Base-by-base conservation (phyloP, 805 yeast genomes). In the Priceomyces fermenticarens region DNA sequence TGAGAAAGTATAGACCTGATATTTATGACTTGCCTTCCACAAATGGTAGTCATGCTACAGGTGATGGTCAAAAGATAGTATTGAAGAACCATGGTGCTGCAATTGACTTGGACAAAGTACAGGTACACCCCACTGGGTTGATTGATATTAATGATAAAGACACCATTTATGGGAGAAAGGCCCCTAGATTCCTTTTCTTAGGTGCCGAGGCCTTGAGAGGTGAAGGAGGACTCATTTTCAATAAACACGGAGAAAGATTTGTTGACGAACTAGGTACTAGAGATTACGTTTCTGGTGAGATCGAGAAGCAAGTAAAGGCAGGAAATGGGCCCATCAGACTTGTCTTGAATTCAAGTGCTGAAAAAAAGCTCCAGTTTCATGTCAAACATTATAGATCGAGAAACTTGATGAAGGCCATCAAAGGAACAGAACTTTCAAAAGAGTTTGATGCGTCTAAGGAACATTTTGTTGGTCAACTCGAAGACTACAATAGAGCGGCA, bases 191-290 rank as follows among this genome's bases (percentile, higher is more conserved):
- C 53, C 65, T 78, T 41, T 76, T 78, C 44, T 62, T 81, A 32
- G 85, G 85, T 6, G 85, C 85, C 2, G 85, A 80, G 55, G 83
- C 83, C 4, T 63, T 81, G 28, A 64, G 85, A 44, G 85, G 85
- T 11, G 83, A 77, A 57, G 86, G 86, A 26, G 86, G 85, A 0
- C 66, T 81, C 30, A 67, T 81, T 55, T 54, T 81, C 36, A 74
- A 78, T 51, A 54, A 57, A 10, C 62, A 66, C 40, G 83, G 83
- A 26, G 72, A 74, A 35, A 63, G 85, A 37, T 80, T 80, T 56
- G 77, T 77, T 27, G 79, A 80, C 53, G 85, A 80, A 54, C 66
- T 80, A 36, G 77, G 80, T 2, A 76, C 81, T 9, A 62, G 85
- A 48, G 85, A 80, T 51, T 69, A 77, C 52, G 84, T 81, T 17